Evolutionary conservation across 352 stramenopile genomes (phyloP).

Genomic region (Pythium aristosporum): DNA sequence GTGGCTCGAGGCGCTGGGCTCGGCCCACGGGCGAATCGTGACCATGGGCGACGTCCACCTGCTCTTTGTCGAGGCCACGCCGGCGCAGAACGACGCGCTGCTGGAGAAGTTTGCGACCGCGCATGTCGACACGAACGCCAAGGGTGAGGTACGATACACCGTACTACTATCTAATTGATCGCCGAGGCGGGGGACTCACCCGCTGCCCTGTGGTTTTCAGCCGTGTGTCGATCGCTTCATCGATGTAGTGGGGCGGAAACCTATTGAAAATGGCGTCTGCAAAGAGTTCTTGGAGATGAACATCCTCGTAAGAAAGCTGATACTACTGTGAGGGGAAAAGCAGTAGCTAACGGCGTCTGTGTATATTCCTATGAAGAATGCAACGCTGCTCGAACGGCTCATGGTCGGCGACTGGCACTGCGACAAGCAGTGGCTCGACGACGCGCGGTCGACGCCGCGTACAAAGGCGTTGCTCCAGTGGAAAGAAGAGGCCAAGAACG

Average conservation of each 20-base stretch:
- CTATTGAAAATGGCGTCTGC: slow-evolving; percentile 36
- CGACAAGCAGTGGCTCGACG: slow-evolving; percentile 59
- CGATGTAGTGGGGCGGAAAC: slow-evolving; percentile 61
- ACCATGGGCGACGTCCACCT: slow-evolving; percentile 60
- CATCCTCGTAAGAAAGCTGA: slow-evolving; percentile 54
- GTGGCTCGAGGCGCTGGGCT: slow-evolving; percentile 56
- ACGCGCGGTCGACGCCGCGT: slow-evolving; percentile 42
- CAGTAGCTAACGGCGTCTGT: background rate
- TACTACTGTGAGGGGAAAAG: background rate
- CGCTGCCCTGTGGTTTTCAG: slow-evolving; percentile 15
- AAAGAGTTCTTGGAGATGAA: slow-evolving; percentile 83
- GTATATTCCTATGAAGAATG: slow-evolving; percentile 29
- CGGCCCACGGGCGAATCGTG: slow-evolving; percentile 57
- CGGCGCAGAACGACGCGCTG: slow-evolving; percentile 41
- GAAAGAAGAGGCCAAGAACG: slow-evolving; percentile 61
- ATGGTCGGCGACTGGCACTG: slow-evolving; percentile 69
- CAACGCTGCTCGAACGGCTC: slow-evolving; percentile 54
- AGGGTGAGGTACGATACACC: slow-evolving; percentile 37
- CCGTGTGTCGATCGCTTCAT: slow-evolving; percentile 73
- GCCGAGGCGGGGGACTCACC: background rate
- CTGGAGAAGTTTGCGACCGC: slow-evolving; percentile 44
- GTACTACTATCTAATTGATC: background rate
- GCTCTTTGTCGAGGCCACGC: slow-evolving; percentile 52
- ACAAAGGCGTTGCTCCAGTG: slow-evolving; percentile 66
- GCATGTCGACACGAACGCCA: slow-evolving; percentile 58